Conservation (phyloP, 2,329 filamentous ascomycete species). For the Herpomyces periplanetae region DNA sequence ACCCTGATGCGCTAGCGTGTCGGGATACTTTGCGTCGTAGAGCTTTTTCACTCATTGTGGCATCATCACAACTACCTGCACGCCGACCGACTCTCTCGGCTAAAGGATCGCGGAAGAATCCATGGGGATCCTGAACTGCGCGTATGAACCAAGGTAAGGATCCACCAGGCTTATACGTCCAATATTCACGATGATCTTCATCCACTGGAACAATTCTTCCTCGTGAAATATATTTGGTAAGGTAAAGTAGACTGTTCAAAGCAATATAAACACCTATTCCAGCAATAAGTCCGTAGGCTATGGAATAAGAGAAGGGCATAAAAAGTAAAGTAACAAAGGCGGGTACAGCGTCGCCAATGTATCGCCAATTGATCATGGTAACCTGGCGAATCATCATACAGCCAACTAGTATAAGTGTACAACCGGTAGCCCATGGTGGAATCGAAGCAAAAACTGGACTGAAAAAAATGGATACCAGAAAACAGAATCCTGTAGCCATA, state of each 20-base stretch:
- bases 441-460: slow-evolving; percentile 66
- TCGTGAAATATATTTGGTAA: slow-evolving; percentile 21
- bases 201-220: slow-evolving; percentile 34
- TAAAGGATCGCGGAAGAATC: too few species aligned
- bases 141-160: too few species aligned
- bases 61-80: too few species aligned
- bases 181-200: slow-evolving; percentile 33
- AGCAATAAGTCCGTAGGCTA: slow-evolving; percentile 48
- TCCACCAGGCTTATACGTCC: slow-evolving; percentile 38
- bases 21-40: too few species aligned
- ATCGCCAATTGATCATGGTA: slow-evolving; percentile 55
- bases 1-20: too few species aligned
- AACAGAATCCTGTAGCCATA: slow-evolving; percentile 36
- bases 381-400: slow-evolving; percentile 44
- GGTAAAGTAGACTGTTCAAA: slow-evolving; percentile 28
- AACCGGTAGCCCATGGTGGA: slow-evolving; percentile 56
- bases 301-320: slow-evolving; percentile 69
- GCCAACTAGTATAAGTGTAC: slow-evolving; percentile 50
- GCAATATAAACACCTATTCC: slow-evolving; percentile 36
- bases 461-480: slow-evolving; percentile 60
- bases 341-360: slow-evolving; percentile 43
- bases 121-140: too few species aligned
- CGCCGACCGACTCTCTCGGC: too few species aligned
- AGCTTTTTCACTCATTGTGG: too few species aligned
- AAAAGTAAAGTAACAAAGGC: slow-evolving; percentile 46